phyloP scores from a whole-genome alignment of 208 protist genomes.

The Porcisia deanei region DNA sequence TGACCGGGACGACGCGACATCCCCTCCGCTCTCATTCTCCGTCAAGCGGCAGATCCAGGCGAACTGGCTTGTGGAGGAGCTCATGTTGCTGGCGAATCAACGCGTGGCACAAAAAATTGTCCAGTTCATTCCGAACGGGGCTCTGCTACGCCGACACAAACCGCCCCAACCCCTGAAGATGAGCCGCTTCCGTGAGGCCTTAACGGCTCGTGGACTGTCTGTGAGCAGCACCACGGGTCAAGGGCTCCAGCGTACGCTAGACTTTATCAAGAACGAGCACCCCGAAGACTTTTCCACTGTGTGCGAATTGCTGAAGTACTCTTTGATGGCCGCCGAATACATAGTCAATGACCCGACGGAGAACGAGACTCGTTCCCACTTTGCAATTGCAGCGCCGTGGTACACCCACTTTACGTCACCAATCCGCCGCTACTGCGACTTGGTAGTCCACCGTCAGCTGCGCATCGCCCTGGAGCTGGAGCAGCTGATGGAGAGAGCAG shows the following conservation, averaged over 20 bases:
- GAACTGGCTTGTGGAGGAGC: slow-evolving; percentile 93
- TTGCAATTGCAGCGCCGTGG: slow-evolving; percentile 81
- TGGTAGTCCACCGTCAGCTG: slow-evolving; percentile 92
- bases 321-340: slow-evolving; percentile 81
- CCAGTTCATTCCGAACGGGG: slow-evolving; percentile 76
- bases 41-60: slow-evolving; percentile 61
- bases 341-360: slow-evolving; percentile 55
- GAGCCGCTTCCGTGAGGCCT: slow-evolving; percentile 22
- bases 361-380: slow-evolving; percentile 68
- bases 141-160: slow-evolving; percentile 83
- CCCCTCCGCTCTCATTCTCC: slow-evolving; percentile 51
- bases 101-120: slow-evolving; percentile 87
- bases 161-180: slow-evolving; percentile 55
- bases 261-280: slow-evolving; percentile 28
- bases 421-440: slow-evolving; percentile 93
- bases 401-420: slow-evolving; percentile 97
- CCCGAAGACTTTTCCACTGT: slow-evolving; percentile 40
- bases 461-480: slow-evolving; percentile 80
- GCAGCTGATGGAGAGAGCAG: slow-evolving; percentile 39
- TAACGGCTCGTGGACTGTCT: slow-evolving; percentile 36
- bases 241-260: slow-evolving; percentile 52
- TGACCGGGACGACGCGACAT: slow-evolving; percentile 40
- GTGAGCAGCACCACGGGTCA: slow-evolving; percentile 44
- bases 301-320: slow-evolving; percentile 73
- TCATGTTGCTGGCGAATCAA: slow-evolving; percentile 92